phyloP scores from a whole-genome alignment of 352 stramenopile genomes.

The Aphanomyces astaci region DNA sequence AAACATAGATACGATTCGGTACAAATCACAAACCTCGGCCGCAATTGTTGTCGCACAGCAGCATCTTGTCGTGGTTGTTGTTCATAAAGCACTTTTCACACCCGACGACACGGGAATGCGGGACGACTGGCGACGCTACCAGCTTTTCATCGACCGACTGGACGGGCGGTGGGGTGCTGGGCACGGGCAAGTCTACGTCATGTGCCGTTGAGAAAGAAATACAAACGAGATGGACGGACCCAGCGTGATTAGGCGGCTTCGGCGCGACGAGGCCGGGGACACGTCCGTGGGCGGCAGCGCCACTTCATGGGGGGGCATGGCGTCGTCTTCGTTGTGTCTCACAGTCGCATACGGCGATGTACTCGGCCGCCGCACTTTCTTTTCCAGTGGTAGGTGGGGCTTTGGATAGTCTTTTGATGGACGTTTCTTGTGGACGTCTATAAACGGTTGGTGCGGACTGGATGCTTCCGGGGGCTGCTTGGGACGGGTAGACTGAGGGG shows the following conservation, averaged over 20 bases:
- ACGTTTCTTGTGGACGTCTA: slow-evolving; percentile 19
- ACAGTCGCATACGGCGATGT: slow-evolving; percentile 15
- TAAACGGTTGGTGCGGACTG: too few relatives aligned
- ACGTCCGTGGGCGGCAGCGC: neutral
- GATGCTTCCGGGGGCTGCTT: too few relatives aligned
- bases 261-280: neutral
- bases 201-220: too few relatives aligned
- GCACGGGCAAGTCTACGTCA: too few relatives aligned
- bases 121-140: neutral
- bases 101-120: neutral
- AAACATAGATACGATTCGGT: neutral
- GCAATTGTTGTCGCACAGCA: slow-evolving; percentile 50
- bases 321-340: slow-evolving; percentile 10
- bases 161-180: neutral
- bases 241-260: neutral
- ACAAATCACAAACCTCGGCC: slow-evolving; percentile 27
- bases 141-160: neutral
- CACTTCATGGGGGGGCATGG: neutral
- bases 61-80: slow-evolving; percentile 34
- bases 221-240: too few relatives aligned
- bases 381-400: neutral
- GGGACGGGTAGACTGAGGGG: too few relatives aligned
- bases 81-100: slow-evolving; percentile 32
- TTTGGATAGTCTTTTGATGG: neutral
- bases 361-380: slow-evolving; percentile 15